A percentile compares a stretch with the other conserved stretches of the same genome.
Evolutionary conservation across 176 grass and related monocot species (phyloP).

Genomic region (Raddia guianensis): DNA sequence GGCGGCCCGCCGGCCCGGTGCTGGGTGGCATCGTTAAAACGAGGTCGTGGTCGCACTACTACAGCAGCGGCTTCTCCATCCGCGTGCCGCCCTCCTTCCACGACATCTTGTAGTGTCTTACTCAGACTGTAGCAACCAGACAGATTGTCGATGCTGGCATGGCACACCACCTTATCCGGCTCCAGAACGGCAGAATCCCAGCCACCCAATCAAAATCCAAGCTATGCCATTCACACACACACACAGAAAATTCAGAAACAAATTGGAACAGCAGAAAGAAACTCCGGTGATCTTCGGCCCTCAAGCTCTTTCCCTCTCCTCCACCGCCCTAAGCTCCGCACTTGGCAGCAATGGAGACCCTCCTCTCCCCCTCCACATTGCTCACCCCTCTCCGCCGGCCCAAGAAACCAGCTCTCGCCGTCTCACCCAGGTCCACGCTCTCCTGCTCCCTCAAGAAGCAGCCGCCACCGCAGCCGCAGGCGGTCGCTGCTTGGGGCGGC

Average conservation of each 20-base stretch:
- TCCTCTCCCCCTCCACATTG: conserved; percentile 71
- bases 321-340: conserved; percentile 18
- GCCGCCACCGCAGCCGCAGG: neutral
- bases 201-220: conserved; percentile 82
- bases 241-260: conserved; percentile 43
- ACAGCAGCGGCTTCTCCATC: conserved; percentile 90
- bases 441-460: conserved; percentile 52
- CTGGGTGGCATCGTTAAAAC: conserved; percentile 77
- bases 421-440: conserved; percentile 37
- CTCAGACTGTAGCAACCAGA: neutral
- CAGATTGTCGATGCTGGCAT: conserved; percentile 39
- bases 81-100: conserved; percentile 85
- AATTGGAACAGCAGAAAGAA: conserved; percentile 41
- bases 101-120: conserved; percentile 66
- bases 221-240: conserved; percentile 13
- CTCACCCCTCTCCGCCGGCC: conserved; percentile 53
- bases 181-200: conserved; percentile 70
- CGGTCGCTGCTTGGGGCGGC: neutral
- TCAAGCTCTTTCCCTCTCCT: conserved; percentile 14
- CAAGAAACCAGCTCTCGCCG: conserved; percentile 34
- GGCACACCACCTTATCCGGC: conserved; percentile 66
- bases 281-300: conserved; percentile 29
- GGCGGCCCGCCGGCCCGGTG: conserved; percentile 15
- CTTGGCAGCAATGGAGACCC: conserved; percentile 77
- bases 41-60: conserved; percentile 85